A percentile compares a stretch with the other conserved stretches of the same genome.
Conservation (phyloP, 2,329 filamentous ascomycete species). For the Plenodomus lindquistii region DNA sequence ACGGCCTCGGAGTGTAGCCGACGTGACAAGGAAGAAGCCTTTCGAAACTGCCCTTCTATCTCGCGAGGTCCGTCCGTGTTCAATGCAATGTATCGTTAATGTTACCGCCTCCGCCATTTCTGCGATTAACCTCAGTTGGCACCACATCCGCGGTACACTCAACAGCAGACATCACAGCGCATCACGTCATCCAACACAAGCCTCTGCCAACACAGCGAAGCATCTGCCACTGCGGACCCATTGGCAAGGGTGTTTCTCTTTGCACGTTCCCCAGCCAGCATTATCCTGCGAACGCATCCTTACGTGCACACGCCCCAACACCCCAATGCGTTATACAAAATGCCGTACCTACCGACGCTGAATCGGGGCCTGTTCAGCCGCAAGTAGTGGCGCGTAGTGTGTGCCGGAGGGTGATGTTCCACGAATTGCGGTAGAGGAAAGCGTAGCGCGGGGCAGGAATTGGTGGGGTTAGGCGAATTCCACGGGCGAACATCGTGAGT, state of each 20-base stretch:
- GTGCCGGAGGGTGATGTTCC: slow-evolving; percentile 11
- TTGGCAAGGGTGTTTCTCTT: neutral
- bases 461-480: slow-evolving; percentile 15
- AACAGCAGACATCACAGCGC: no score
- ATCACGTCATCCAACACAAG: neutral
- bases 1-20: slow-evolving; percentile 8
- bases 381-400: slow-evolving; percentile 11
- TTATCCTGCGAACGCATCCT: neutral
- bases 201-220: neutral
- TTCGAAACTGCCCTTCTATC: no score
- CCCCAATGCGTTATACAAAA: neutral
- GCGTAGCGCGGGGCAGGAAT: neutral
- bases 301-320: neutral
- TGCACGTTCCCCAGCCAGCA: neutral
- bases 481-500: slow-evolving; percentile 3
- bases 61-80: no score
- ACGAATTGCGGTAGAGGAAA: slow-evolving; percentile 14
- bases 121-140: no score
- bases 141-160: no score
- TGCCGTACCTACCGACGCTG: neutral
- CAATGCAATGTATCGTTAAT: no score
- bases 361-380: slow-evolving; percentile 10
- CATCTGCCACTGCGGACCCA: neutral
- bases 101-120: no score
- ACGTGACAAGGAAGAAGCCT: no score